A percentile compares a stretch with the other conserved stretches of the same genome.
Evolutionary conservation across 306 rosid species (phyloP).

Genomic region (Sophora flavescens): DNA sequence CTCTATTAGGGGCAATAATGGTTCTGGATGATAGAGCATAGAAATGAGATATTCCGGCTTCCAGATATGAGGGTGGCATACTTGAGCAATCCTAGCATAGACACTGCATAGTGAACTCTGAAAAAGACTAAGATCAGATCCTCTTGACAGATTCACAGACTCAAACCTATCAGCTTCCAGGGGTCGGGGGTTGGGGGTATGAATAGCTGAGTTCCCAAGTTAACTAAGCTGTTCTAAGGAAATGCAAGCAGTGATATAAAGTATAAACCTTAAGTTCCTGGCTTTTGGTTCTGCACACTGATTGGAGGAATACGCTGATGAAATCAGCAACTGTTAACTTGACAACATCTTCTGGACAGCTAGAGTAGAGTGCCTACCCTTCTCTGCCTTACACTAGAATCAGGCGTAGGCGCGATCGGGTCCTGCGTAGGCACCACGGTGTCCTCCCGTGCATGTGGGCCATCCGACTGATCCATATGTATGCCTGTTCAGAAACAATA

Average conservation of each 20-base stretch:
- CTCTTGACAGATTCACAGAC: slow-evolving; percentile 45
- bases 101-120: slow-evolving; percentile 89
- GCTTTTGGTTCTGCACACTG: slow-evolving; percentile 81
- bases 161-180: slow-evolving; percentile 40
- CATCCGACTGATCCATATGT: no score
- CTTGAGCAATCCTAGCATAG: slow-evolving; percentile 73
- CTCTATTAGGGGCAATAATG: slow-evolving; percentile 71
- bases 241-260: slow-evolving; percentile 35
- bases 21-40: slow-evolving; percentile 64
- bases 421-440: no score
- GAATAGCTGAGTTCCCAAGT: slow-evolving; percentile 38
- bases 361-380: slow-evolving; percentile 69
- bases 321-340: slow-evolving; percentile 81
- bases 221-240: slow-evolving; percentile 45
- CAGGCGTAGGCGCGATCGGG: no score
- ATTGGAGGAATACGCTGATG: slow-evolving; percentile 65
- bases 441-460: no score
- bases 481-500: no score
- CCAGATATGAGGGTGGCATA: slow-evolving; percentile 87
- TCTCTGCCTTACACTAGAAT: no score
- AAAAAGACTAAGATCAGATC: slow-evolving; percentile 46
- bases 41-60: slow-evolving; percentile 78
- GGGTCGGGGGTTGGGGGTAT: background rate
- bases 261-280: slow-evolving; percentile 93
- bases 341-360: slow-evolving; percentile 76